Base-by-base conservation (phyloP, 352 stramenopile species). In the Globisporangium emineosum region DNA sequence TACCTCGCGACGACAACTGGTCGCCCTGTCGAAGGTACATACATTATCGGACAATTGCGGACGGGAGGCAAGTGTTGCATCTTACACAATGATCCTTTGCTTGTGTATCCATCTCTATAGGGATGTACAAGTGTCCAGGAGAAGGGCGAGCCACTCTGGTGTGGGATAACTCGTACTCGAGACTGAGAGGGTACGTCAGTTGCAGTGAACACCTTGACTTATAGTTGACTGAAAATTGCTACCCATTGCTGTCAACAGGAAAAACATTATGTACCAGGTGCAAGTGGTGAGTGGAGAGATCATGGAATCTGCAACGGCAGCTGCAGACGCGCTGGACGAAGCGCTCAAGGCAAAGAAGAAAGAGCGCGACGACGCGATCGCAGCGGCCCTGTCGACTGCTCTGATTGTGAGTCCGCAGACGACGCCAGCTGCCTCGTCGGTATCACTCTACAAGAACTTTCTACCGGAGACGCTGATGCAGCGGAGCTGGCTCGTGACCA, bases 141-240 rank as follows among this genome's bases (percentile, higher is more conserved):
- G 66, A 83, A 33, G 86, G 86, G 12, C 83, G 72, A n/a, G 75
- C 73, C 0, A 89, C 75, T 9, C 63, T 94, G 8, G 70, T 81
- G 3, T 94, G 86, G 86, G 84, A 94, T 62, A 94, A 94, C 51
- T 85, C 81, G 32, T 94, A 93, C 67, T 94, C 86, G 2, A 77
- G 83, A 51, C 47, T 94, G 3, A 68, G 86, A 72, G 81, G 80
- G 81, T 90, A 69, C 52, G 73, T 75, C 9, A 3, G 2, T 23
- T 37, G 12, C 6, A 35, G 15, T 7, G 25, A n/a, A n/a, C n/a
- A n/a, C n/a, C n/a, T n/a, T n/a, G n/a, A n/a, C n/a, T n/a, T n/a
- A n/a, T n/a, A n/a, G n/a, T n/a, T n/a, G n/a, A n/a, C n/a, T n/a
- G n/a, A n/a, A n/a, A n/a, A n/a, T n/a, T n/a, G n/a, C n/a, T n/a